A percentile compares a stretch with the other conserved stretches of the same genome.
These are phyloP conservation scores for Aspergillus terreus DNA, from an alignment of 2,329 filamentous ascomycete genomes.

Conservation along the genomic window DNA sequence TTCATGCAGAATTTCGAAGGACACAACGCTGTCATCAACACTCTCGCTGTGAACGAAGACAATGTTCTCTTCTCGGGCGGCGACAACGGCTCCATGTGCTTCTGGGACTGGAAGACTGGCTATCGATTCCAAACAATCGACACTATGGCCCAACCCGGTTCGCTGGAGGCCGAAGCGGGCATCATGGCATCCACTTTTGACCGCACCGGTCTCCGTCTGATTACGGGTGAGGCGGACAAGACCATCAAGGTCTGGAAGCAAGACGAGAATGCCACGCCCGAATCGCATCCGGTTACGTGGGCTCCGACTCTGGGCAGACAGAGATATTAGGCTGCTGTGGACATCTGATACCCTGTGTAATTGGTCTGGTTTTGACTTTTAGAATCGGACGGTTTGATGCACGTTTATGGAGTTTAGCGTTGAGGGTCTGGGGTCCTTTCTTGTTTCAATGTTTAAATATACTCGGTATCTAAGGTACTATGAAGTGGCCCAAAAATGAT, in stretches of 20 bases:
- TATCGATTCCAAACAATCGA: conserved; percentile 87
- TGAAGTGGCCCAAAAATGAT: not conserved
- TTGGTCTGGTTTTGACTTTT: conserved; percentile 21
- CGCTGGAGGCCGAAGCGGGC: conserved; percentile 87
- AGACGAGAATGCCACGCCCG: conserved; percentile 84
- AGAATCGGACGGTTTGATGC: conserved; percentile 14
- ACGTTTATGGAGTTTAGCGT: conserved; percentile 31
- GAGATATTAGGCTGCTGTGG: conserved; percentile 57
- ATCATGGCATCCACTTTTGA: conserved; percentile 95
- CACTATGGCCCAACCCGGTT: conserved; percentile 89
- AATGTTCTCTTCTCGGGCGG: conserved; percentile 93
- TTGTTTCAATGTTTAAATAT: not conserved
- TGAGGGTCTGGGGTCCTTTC: conserved; percentile 4
- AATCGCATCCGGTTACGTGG: conserved; percentile 91
- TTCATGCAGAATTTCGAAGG: conserved; percentile 99
- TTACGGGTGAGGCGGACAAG: conserved; percentile 95
- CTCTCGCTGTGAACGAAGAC: conserved; percentile 86
- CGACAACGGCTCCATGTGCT: conserved; percentile 93
- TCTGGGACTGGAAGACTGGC: conserved; percentile 99
- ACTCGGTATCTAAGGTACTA: not conserved
- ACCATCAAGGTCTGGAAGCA: conserved; percentile 98
- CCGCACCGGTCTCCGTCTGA: conserved; percentile 78
- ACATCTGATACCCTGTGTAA: conserved; percentile 6
- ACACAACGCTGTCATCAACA: conserved; percentile 95
- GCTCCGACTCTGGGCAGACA: conserved; percentile 73